These are phyloP conservation scores for Trichocladium antarcticum DNA, from an alignment of 495 filamentous ascomycete genomes.

Conservation along the genomic window DNA sequence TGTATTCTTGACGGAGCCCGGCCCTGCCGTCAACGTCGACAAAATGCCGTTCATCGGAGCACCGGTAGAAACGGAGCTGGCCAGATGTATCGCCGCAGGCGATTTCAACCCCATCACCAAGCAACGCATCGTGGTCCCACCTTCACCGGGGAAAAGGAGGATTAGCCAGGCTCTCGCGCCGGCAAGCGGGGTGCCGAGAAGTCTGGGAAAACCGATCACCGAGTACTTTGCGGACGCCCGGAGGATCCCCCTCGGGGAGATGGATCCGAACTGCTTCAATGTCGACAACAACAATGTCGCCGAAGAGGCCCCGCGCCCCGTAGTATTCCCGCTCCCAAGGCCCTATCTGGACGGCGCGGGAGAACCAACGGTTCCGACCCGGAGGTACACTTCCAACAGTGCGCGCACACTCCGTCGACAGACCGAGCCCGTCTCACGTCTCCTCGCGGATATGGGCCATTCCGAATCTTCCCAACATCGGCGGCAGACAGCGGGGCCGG, in stretches of 20 bases:
- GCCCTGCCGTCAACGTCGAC: conserved; percentile 46
- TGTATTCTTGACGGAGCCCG: conserved; percentile 58
- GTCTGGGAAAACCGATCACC: conserved; percentile 56
- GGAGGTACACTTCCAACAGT: conserved; percentile 15
- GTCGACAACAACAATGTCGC: conserved; percentile 22
- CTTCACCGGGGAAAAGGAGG: conserved; percentile 30
- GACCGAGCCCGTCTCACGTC: conserved; percentile 32
- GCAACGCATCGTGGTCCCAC: conserved; percentile 43
- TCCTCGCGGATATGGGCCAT: conserved; percentile 19
- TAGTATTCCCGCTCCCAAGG: conserved; percentile 39
- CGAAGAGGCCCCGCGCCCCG: conserved; percentile 24
- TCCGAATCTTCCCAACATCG: conserved; percentile 20
- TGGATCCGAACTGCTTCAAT: conserved; percentile 72
- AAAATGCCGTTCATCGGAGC: conserved; percentile 71
- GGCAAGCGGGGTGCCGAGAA: conserved; percentile 21
- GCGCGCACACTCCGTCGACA: conserved; percentile 26
- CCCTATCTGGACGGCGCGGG: conserved; percentile 32
- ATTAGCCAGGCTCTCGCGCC: conserved; percentile 26
- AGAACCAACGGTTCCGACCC: conserved; percentile 8
- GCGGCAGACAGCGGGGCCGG: conserved; percentile 25
- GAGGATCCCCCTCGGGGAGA: conserved; percentile 69
- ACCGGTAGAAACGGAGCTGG: conserved; percentile 55
- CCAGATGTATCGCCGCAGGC: conserved; percentile 65
- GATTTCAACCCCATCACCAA: conserved; percentile 89
- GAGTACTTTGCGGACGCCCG: conserved; percentile 56